A percentile compares a stretch with the other conserved stretches of the same genome.
These are phyloP conservation scores for Zarea fungicola DNA, from an alignment of 2,329 filamentous ascomycete species.

Conservation along the genomic window DNA sequence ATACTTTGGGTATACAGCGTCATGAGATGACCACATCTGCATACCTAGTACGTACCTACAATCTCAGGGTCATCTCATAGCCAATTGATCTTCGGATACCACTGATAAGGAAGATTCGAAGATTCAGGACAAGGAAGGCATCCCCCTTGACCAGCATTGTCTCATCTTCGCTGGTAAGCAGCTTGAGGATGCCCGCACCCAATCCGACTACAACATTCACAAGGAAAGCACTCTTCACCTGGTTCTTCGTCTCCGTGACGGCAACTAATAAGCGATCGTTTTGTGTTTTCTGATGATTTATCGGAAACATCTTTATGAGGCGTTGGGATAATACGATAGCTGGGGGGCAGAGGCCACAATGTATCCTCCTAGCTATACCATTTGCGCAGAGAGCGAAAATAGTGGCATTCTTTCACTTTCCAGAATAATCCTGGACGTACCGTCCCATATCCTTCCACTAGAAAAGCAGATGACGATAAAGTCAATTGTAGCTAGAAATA, in stretches of 20 bases:
- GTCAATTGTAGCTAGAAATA: no score
- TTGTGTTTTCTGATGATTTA: constrained; percentile 7
- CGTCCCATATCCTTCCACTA: no score
- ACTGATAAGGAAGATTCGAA: constrained; percentile 97
- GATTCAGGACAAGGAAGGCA: constrained; percentile 98
- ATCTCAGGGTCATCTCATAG: no score
- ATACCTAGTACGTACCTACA: no score
- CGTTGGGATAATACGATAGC: constrained; percentile 6
- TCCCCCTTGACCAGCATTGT: constrained; percentile 92
- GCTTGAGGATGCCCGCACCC: constrained; percentile 85
- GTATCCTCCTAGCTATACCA: constrained; percentile 17
- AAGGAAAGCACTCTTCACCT: constrained; percentile 86
- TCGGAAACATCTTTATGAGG: constrained; percentile 27
- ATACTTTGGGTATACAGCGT: no score
- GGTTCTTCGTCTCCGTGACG: constrained; percentile 85
- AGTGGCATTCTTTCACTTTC: no score
- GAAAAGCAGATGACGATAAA: no score
- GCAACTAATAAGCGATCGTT: constrained; percentile 40
- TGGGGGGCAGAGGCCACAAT: not conserved
- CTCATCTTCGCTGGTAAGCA: constrained; percentile 96
- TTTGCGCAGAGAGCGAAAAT: constrained; percentile 13
- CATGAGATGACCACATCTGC: no score
- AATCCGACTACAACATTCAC: constrained; percentile 93
- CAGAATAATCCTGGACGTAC: no score
- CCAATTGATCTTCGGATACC: constrained; percentile 81